Evolutionary conservation across 768 basidiomycete genomes (phyloP), one percentile per base, ranked within the genome.

Genomic region (Clitopilus hobsonii): DNA sequence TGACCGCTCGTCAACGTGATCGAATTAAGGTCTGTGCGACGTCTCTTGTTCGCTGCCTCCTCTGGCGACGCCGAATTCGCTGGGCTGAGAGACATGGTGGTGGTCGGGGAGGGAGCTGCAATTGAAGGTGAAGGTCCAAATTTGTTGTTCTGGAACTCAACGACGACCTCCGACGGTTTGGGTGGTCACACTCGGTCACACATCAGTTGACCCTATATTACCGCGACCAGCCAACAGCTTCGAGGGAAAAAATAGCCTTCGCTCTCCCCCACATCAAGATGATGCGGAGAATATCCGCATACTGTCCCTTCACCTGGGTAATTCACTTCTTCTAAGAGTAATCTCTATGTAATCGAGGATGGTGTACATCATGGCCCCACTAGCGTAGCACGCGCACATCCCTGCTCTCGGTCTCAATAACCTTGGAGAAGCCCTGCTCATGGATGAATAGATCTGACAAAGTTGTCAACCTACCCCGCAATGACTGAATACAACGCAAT

Each of bases 41-140:
- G 77, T 58, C 84, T 78, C 69, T 88, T 88, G 5, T 75, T 66
- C 32, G 79, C 72, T 16, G 71, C 64, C 58, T 86, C 83, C 54
- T 70, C 71, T 64, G 84, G 84, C 25, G 82, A 80, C 52, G 74
- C 66, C 10, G 85, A 80, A 50, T 81, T 73, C 49, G 81, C 71
- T 49, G 86, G 84, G 58, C 85, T 85, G 67, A 85, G 72, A 55
- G 87, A 88, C 87, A 88, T 88, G 64, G 56, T 61, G 62, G 62
- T 57, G 57, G 52, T 60, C 51, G 54, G 54, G 55, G 60, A 62
- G 61, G 61, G 62, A 65, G 59, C 52, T 54, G 47, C 22, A 45
- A 29, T 51, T 54, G 41, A 45, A 32, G 41, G 18, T 36, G 57
- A 38, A 56, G 53, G 54, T 38, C 49, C 49, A 59, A 63, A 45